phyloP scores from a whole-genome alignment of 768 basidiomycete genomes.

The Vararia minispora region DNA sequence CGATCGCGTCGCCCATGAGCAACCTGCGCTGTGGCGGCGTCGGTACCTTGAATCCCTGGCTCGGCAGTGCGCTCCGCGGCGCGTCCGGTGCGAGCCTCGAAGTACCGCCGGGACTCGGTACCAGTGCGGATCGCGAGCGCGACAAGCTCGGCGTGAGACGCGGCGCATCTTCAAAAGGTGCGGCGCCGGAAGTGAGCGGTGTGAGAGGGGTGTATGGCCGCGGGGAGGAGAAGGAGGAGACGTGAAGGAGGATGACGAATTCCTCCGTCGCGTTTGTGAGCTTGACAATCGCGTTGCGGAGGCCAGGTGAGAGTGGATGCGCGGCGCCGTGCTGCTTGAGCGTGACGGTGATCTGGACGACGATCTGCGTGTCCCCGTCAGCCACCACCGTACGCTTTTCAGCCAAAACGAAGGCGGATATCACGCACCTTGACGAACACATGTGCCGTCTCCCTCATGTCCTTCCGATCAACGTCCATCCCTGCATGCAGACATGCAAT shows the following conservation, averaged over 20 bases:
- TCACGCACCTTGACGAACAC: constrained; percentile 67
- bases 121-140: constrained; percentile 10
- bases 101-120: no score
- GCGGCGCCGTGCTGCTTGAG: constrained; percentile 53
- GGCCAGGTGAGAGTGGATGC: constrained; percentile 42
- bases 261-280: constrained; percentile 81
- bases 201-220: constrained; percentile 48
- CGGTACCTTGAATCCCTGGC: constrained; percentile 35
- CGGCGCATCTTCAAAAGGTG: no score
- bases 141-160: constrained; percentile 6
- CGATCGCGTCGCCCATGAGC: constrained; percentile 9
- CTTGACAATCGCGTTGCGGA: constrained; percentile 62
- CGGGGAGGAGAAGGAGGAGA: constrained; percentile 66
- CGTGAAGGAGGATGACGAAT: constrained; percentile 76
- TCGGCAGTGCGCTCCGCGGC: constrained; percentile 45
- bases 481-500: constrained; percentile 49
- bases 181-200: no score
- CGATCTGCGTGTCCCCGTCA: constrained; percentile 33
- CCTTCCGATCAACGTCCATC: constrained; percentile 42
- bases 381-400: neutral
- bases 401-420: neutral
- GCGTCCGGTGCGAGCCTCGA: constrained; percentile 20
- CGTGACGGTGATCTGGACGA: constrained; percentile 64
- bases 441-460: constrained; percentile 68
- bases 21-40: constrained; percentile 19